Conservation (phyloP, 2,329 filamentous ascomycete genomes). For the Cryphonectria parasitica region DNA sequence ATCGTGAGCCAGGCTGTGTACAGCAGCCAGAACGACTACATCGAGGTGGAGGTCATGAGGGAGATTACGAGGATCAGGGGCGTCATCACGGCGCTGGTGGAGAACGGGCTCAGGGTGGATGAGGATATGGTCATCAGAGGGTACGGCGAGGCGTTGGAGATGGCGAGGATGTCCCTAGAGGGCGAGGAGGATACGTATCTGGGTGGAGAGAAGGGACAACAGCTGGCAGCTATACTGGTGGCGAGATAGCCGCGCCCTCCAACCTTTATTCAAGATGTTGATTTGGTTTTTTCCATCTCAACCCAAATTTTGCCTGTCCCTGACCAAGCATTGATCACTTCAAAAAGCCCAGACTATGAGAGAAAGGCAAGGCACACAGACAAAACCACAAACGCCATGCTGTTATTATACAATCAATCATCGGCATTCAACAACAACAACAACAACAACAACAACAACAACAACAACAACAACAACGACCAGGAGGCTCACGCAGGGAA, state of each 20-base stretch:
- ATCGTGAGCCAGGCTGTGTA: slow-evolving; percentile 84
- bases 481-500: not conserved
- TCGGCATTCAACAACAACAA: too few species aligned
- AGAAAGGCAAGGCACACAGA: not conserved
- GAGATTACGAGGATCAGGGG: slow-evolving; percentile 87
- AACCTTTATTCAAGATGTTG: too few species aligned
- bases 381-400: slow-evolving; percentile 2
- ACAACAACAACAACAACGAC: not conserved
- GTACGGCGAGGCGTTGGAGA: slow-evolving; percentile 80
- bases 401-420: not conserved
- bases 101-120: slow-evolving; percentile 82
- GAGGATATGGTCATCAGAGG: slow-evolving; percentile 84
- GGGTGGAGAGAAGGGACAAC: slow-evolving; percentile 59
- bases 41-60: slow-evolving; percentile 74
- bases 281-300: too few species aligned
- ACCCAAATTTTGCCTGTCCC: not conserved
- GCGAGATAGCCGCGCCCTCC: slow-evolving; percentile 26
- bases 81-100: slow-evolving; percentile 80
- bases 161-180: slow-evolving; percentile 64
- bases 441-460: too few species aligned
- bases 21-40: slow-evolving; percentile 90
- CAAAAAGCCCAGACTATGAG: not conserved
- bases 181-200: slow-evolving; percentile 62
- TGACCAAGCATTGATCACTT: not conserved
- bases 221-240: slow-evolving; percentile 50